These are phyloP conservation scores for Limtongia smithiae DNA, from an alignment of 805 yeast genomes.

Conservation along the genomic window DNA sequence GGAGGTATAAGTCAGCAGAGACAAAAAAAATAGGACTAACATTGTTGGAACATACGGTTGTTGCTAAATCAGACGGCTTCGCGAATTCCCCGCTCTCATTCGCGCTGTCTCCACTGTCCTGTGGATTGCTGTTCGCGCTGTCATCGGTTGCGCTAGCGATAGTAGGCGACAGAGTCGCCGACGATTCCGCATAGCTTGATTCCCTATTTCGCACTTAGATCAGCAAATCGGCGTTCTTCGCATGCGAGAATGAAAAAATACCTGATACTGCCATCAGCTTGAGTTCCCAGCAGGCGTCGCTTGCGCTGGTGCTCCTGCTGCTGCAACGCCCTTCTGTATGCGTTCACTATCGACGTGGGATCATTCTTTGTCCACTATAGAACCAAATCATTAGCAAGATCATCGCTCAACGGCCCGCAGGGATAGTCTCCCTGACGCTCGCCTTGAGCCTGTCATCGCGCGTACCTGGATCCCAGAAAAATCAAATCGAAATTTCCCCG, in stretches of 20 bases:
- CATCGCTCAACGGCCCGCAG: too few relatives aligned
- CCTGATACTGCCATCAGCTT: background rate
- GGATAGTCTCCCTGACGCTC: too few relatives aligned
- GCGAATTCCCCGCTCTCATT: too few relatives aligned
- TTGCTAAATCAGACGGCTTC: too few relatives aligned
- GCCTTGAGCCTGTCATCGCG: too few relatives aligned
- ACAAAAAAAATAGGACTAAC: background rate
- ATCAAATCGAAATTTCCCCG: conserved; percentile 20
- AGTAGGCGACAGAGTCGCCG: conserved; percentile 4
- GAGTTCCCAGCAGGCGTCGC: conserved; percentile 9
- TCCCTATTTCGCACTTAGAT: background rate
- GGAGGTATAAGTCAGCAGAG: background rate
- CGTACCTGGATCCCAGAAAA: conserved; percentile 28
- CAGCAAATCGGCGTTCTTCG: too few relatives aligned
- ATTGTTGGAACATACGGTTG: too few relatives aligned
- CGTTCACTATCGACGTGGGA: conserved; percentile 32
- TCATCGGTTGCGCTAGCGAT: background rate
- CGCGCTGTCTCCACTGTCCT: too few relatives aligned
- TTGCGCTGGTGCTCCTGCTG: conserved; percentile 21
- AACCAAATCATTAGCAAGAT: background rate
- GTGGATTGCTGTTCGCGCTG: background rate
- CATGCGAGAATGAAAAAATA: background rate
- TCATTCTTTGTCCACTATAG: conserved; percentile 29
- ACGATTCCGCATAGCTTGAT: background rate
- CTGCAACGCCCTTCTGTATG: conserved; percentile 33